Percentiles rank a stretch among this genome's conserved stretches.
Conservation (phyloP, 1,139 yeast species). For the Pichia sp. region DNA sequence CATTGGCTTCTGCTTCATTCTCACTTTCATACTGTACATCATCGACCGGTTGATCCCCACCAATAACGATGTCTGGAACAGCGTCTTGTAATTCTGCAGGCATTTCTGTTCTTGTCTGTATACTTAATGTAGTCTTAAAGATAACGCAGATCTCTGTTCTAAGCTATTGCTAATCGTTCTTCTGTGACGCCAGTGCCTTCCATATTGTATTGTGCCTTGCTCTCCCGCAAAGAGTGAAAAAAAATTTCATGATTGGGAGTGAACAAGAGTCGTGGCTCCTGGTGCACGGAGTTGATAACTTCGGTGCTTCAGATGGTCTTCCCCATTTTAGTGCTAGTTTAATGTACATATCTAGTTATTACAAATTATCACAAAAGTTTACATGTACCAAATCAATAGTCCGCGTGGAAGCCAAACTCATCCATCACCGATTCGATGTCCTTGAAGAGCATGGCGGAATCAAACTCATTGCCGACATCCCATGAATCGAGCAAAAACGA, state of each 20-base stretch:
- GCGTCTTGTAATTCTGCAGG: slow-evolving; percentile 73
- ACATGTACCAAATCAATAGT: slow-evolving; percentile 9
- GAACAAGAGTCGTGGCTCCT: background rate
- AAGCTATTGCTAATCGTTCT: background rate
- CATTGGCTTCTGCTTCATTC: slow-evolving; percentile 40
- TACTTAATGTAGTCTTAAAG: background rate
- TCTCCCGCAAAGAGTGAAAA: slow-evolving; percentile 3
- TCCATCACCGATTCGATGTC: slow-evolving; percentile 91
- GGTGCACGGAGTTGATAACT: slow-evolving; percentile 2
- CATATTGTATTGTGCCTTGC: background rate
- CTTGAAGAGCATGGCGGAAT: slow-evolving; percentile 75
- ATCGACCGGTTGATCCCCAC: slow-evolving; percentile 42
- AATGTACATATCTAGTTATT: background rate
- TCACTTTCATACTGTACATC: slow-evolving; percentile 39
- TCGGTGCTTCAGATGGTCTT: background rate
- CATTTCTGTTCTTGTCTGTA: slow-evolving; percentile 29
- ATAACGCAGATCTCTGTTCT: background rate
- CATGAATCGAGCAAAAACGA: slow-evolving; percentile 27
- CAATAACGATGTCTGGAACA: slow-evolving; percentile 80
- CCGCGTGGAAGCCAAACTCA: slow-evolving; percentile 81
- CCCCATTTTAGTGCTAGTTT: background rate
- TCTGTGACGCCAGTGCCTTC: background rate
- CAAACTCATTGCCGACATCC: slow-evolving; percentile 42
- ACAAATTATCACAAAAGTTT: background rate
- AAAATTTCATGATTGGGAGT: slow-evolving; percentile 3